A percentile compares a stretch with the other conserved stretches of the same genome.
phyloP scores from a whole-genome alignment of 768 basidiomycete genomes.

The Scleroderma citrinum region DNA sequence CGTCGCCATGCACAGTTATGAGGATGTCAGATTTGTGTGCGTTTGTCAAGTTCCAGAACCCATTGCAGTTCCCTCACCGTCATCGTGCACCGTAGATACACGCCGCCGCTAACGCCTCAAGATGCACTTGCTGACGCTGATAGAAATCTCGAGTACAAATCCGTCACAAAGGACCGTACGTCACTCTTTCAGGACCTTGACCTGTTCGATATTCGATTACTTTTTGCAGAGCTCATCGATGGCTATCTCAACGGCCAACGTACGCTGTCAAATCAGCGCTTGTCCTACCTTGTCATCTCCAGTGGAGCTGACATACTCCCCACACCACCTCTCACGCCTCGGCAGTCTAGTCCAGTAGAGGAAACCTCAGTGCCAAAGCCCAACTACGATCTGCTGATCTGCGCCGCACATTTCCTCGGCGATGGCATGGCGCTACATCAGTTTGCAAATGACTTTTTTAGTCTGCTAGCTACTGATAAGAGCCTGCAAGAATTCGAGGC shows the following conservation, averaged over 20 bases:
- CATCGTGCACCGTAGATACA: conserved; percentile 34
- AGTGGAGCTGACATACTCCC: conserved; percentile 16
- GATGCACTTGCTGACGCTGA: conserved; percentile 46
- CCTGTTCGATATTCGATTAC: not conserved
- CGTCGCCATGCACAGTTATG: conserved; percentile 54
- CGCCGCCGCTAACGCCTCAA: conserved; percentile 35
- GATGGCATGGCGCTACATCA: conserved; percentile 85
- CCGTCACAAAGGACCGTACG: conserved; percentile 51
- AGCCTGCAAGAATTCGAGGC: conserved; percentile 25
- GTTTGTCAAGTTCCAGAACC: conserved; percentile 17
- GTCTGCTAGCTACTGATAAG: conserved; percentile 42
- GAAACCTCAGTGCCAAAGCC: conserved; percentile 12
- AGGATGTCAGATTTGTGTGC: conserved; percentile 64
- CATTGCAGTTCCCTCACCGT: not conserved
- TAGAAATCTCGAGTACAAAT: conserved; percentile 42
- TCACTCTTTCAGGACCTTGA: not conserved
- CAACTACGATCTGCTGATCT: conserved; percentile 61
- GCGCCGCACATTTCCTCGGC: conserved; percentile 76
- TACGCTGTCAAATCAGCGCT: conserved; percentile 57
- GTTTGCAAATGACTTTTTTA: conserved; percentile 77
- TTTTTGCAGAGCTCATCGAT: conserved; percentile 51
- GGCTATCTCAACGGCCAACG: conserved; percentile 73
- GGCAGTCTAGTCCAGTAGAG: conserved; percentile 10
- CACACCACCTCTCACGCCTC: conserved; percentile 31
- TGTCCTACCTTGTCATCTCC: conserved; percentile 62